These are phyloP conservation scores for Pythium rhizo-oryzae DNA, from an alignment of 352 stramenopile genomes.

Conservation along the genomic window DNA sequence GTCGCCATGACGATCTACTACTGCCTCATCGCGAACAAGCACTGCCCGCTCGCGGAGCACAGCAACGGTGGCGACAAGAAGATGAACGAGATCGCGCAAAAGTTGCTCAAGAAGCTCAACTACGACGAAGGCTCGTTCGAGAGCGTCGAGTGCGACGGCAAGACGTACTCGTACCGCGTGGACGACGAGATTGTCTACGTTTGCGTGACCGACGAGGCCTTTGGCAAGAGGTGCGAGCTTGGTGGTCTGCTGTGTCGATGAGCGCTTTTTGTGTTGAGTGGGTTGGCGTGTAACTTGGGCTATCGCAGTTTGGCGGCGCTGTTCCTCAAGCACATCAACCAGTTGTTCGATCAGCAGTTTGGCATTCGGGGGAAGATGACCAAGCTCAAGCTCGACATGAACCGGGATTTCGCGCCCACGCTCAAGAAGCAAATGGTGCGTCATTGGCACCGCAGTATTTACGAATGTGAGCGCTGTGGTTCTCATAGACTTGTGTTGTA, in stretches of 20 bases:
- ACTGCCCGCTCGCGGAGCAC: slow-evolving; percentile 81
- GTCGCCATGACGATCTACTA: slow-evolving; percentile 80
- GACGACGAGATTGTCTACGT: slow-evolving; percentile 86
- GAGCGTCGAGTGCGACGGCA: slow-evolving; percentile 80
- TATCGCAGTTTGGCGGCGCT: slow-evolving; percentile 76
- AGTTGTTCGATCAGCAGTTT: slow-evolving; percentile 86
- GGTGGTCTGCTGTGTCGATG: too few relatives aligned
- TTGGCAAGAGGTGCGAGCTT: slow-evolving; percentile 83
- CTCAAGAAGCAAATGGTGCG: slow-evolving; percentile 86
- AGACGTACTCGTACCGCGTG: slow-evolving; percentile 87
- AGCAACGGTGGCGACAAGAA: slow-evolving; percentile 84
- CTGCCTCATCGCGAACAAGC: slow-evolving; percentile 82
- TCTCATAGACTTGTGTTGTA: slow-evolving; percentile 17
- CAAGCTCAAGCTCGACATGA: slow-evolving; percentile 89
- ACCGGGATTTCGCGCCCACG: slow-evolving; percentile 80
- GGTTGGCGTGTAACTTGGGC: too few relatives aligned
- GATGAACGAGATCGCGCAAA: slow-evolving; percentile 87
- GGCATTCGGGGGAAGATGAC: slow-evolving; percentile 86
- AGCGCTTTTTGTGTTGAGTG: too few relatives aligned
- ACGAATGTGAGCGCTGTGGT: too few relatives aligned
- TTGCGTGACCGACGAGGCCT: slow-evolving; percentile 77
- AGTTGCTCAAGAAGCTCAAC: slow-evolving; percentile 87
- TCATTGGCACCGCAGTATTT: too few relatives aligned
- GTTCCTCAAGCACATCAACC: slow-evolving; percentile 87
- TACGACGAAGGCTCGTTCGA: slow-evolving; percentile 74